Evolutionary conservation across 2,329 filamentous ascomycete genomes (phyloP).

Genomic region (Sporothrix schenckii): DNA sequence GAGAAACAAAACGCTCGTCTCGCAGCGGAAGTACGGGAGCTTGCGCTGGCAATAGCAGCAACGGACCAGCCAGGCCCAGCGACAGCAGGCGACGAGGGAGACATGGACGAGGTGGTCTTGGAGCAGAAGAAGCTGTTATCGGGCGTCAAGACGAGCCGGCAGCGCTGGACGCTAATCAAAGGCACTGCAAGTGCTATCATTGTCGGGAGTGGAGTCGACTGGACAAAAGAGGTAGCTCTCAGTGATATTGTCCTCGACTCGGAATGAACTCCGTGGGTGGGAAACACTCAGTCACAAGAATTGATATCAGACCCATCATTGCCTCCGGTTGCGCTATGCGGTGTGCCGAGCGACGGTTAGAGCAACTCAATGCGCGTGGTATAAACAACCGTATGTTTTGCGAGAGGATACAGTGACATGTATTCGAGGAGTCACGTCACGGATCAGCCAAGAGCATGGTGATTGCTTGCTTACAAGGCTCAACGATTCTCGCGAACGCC

Average conservation of each 20-base stretch:
- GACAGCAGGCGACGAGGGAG: conserved; percentile 49
- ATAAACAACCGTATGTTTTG: neutral
- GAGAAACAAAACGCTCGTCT: conserved; percentile 65
- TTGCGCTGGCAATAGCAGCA: conserved; percentile 57
- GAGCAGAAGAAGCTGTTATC: conserved; percentile 62
- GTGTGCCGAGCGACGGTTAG: neutral
- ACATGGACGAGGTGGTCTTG: conserved; percentile 46
- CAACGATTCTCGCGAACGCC: neutral
- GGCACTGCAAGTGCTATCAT: conserved; percentile 76
- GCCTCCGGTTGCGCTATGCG: neutral
- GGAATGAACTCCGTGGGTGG: conserved; percentile 44
- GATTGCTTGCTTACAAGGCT: neutral
- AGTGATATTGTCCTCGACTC: conserved; percentile 72
- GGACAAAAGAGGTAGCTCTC: conserved; percentile 70
- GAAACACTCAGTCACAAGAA: neutral
- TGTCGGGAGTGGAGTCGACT: conserved; percentile 80
- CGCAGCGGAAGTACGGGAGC: conserved; percentile 63
- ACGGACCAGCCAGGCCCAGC: conserved; percentile 57
- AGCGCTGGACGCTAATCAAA: conserved; percentile 75
- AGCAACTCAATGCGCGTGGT: neutral
- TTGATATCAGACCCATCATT: neutral
- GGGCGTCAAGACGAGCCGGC: conserved; percentile 63
- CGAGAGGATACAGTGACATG: neutral
- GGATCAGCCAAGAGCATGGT: neutral
- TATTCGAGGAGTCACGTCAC: neutral